A percentile compares a stretch with the other conserved stretches of the same genome.
These are phyloP conservation scores for Nigrospora oryzae DNA, from an alignment of 2,329 filamentous ascomycete genomes.

Conservation along the genomic window DNA sequence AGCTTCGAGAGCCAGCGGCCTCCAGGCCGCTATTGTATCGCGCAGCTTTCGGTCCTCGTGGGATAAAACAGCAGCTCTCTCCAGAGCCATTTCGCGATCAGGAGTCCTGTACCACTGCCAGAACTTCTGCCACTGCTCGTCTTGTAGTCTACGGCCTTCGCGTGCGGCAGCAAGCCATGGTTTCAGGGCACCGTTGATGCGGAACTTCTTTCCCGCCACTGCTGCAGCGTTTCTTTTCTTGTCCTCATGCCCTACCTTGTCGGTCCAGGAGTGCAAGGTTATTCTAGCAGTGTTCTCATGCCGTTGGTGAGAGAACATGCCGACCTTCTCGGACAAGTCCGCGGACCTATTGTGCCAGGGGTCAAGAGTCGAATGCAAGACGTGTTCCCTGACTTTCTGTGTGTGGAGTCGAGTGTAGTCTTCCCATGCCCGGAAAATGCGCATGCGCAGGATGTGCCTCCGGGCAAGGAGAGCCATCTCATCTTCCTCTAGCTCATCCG, in stretches of 20 bases:
- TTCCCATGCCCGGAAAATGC: constrained; percentile 22
- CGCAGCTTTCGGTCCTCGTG: not conserved
- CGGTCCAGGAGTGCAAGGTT: constrained; percentile 1
- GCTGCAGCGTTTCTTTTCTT: not conserved
- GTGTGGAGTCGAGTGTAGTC: constrained; percentile 15
- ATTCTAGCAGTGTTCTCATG: not conserved
- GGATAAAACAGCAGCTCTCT: constrained; percentile 1
- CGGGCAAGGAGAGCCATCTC: constrained; percentile 20
- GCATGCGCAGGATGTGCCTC: constrained; percentile 23
- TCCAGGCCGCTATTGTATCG: constrained; percentile 4
- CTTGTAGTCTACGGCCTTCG: not conserved
- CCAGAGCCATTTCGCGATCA: constrained; percentile 2
- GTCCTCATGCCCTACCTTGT: not conserved
- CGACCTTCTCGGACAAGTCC: not conserved
- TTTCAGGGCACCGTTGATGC: constrained; percentile 3
- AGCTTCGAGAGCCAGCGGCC: not conserved
- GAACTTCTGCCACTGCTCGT: constrained; percentile 2
- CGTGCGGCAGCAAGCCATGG: constrained; percentile 6
- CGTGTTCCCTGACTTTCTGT: constrained; percentile 13
- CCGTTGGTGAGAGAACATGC: not conserved
- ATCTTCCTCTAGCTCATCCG: constrained; percentile 9
- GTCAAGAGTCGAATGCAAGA: constrained; percentile 2
- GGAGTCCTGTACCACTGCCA: constrained; percentile 5
- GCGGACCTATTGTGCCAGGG: constrained; percentile 4
- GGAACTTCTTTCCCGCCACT: not conserved